These are phyloP conservation scores for Bruguiera hainesii DNA, from an alignment of 441 rosid genomes.

Conservation along the genomic window DNA sequence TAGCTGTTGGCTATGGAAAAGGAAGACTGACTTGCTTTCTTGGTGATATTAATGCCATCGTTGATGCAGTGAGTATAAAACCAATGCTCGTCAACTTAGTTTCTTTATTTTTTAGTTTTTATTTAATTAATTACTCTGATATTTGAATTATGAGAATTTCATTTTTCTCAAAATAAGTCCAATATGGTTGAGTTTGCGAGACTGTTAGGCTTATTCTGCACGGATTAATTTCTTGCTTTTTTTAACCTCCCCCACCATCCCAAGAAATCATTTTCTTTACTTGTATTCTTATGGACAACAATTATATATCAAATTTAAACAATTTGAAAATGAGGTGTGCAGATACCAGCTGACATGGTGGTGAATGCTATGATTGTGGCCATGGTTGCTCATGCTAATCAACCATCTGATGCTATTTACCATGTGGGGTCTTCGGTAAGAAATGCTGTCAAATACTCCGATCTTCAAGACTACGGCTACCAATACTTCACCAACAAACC, in stretches of 20 bases:
- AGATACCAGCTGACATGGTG: conserved; percentile 95
- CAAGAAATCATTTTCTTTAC: no score
- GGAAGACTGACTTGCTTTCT: conserved; percentile 76
- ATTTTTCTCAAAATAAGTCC: no score
- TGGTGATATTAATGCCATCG: conserved; percentile 46
- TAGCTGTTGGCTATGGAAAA: conserved; percentile 70
- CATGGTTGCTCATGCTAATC: conserved; percentile 49
- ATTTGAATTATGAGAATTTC: no score
- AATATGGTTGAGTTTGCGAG: no score
- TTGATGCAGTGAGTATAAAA: conserved; percentile 57
- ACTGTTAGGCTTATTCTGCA: no score
- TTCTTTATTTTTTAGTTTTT: no score
- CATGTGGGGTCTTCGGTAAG: conserved; percentile 75
- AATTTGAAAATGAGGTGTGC: conserved; percentile 14
- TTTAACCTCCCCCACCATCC: no score
- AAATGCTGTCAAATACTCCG: conserved; percentile 45
- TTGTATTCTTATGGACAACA: no score
- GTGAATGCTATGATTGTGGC: conserved; percentile 71
- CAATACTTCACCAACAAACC: conserved; percentile 64
- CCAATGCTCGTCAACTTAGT: neutral
- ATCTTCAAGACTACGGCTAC: conserved; percentile 48
- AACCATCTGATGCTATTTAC: conserved; percentile 35
- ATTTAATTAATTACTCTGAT: no score
- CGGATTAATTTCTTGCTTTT: no score
- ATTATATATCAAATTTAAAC: no score